Evolutionary conservation across 176 grass and related monocot genomes (phyloP), one percentile per base, ranked within the genome.

Genomic region (Coix lacrymajobi): DNA sequence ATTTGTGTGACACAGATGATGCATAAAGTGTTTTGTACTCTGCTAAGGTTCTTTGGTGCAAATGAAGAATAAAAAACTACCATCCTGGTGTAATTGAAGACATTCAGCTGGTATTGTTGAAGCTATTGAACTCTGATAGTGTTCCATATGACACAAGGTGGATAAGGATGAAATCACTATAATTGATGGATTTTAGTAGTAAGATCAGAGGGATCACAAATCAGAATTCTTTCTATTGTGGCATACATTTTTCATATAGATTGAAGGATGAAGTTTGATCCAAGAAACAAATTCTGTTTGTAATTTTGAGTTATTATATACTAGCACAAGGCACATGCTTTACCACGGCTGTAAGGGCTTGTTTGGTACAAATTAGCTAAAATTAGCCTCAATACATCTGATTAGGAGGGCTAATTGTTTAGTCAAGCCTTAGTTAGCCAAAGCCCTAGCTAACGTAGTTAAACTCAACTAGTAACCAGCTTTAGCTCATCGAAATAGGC

Each of bases 1-100:
- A n/a, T 45, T 79, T 86, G 25, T 68, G 30, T 24, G 71, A 69
- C 36, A 16, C 89, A 94, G 92, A 84, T 78, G 92, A 86, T 60
- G 92, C 86, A 44, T 84, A 77, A 71, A 51, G 72, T 38, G 73
- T 85, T 60, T 52, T 94, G 20, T 74, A 66, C 33, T 85, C 83
- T 30, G 86, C 80, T 19, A 88, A 81, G 62, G 49, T 20, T 32
- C 78, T 94, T n/a, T 58, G 57, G 56, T 71, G 83, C 69, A 71
- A 86, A 54, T 92, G 62, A 85, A 49, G 52, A 78, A 82, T 71
- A n/a, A 13, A 9, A 40, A 14, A 52, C 2, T 6, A 82, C 30
- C 0, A n/a, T 43, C 38, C 25, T 26, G 82, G n/a, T 73, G 58
- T 34, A 39, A 52, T 17, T 14, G 31, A 17, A 67, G 29, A n/a